Percentiles rank a stretch among this genome's conserved stretches.
phyloP scores from a whole-genome alignment of 106 monocot genomes.

The Dendrobium chrysotoxum region DNA sequence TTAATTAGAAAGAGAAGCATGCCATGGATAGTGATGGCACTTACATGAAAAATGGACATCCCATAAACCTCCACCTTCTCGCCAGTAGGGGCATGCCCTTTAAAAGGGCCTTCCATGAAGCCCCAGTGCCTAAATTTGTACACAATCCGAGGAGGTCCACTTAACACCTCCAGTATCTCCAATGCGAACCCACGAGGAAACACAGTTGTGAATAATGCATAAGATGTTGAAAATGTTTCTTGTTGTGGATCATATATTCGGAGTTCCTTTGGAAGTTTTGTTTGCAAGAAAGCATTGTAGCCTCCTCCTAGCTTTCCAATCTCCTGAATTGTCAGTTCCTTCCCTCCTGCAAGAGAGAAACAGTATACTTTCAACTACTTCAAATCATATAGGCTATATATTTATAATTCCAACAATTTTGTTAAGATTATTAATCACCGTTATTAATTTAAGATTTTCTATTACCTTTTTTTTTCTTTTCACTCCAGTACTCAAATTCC shows the following conservation, averaged over 20 bases:
- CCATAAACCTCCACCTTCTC: conserved; percentile 22
- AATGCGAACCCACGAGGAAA: conserved; percentile 33
- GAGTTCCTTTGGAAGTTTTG: conserved; percentile 19
- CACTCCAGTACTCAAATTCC: no score
- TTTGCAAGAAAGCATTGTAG: conserved; percentile 39
- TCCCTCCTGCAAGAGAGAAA: conserved; percentile 1
- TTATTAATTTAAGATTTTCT: no score
- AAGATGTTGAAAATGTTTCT: conserved; percentile 17
- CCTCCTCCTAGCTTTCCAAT: conserved; percentile 19
- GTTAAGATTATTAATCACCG: no score
- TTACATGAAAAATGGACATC: conserved; percentile 22
- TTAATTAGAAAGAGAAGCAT: no score
- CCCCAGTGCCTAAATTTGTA: conserved; percentile 56
- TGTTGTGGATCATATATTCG: conserved; percentile 19
- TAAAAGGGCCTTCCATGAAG: conserved; percentile 40
- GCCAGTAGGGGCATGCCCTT: conserved; percentile 27
- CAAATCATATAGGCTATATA: no score
- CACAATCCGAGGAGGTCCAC: conserved; percentile 25
- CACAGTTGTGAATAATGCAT: conserved; percentile 9
- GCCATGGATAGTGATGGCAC: no score
- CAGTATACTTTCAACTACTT: no score
- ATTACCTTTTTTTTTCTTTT: no score
- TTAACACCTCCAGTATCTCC: conserved; percentile 32
- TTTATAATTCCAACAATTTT: no score
- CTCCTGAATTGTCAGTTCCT: conserved; percentile 5